These are phyloP conservation scores for Violaceomyces palustris DNA, from an alignment of 1,284 basidiomycete species.

Conservation along the genomic window DNA sequence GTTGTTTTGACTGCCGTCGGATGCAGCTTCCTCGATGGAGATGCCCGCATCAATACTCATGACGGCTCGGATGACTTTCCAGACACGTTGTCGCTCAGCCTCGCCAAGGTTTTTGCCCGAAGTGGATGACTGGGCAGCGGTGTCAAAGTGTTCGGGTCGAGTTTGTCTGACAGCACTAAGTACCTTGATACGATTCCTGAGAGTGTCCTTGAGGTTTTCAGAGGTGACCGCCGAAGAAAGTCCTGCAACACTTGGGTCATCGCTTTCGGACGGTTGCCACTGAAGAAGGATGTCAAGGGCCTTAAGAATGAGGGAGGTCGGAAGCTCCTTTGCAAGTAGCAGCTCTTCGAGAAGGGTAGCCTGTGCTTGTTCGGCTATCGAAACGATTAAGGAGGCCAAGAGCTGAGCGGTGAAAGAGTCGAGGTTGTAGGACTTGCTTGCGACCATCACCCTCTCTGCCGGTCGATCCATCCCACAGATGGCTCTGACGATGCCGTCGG, in stretches of 20 bases:
- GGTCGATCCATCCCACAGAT: constrained; percentile 18
- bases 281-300: constrained; percentile 18
- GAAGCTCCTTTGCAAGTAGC: constrained; percentile 11
- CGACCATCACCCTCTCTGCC: constrained; percentile 5
- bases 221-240: constrained; percentile 15
- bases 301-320: constrained; percentile 8
- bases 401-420: constrained; percentile 29
- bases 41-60: constrained; percentile 28
- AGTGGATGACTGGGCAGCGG: constrained; percentile 20
- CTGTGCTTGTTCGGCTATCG: constrained; percentile 11
- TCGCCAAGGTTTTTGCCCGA: constrained; percentile 14
- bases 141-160: constrained; percentile 24
- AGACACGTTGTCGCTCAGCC: constrained; percentile 15
- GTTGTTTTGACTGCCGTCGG: constrained; percentile 7
- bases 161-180: constrained; percentile 31
- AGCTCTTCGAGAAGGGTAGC: constrained; percentile 17
- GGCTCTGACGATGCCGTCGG: constrained; percentile 16
- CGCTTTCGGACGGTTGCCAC: constrained; percentile 6
- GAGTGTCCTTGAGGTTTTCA: constrained; percentile 6
- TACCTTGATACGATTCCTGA: constrained; percentile 22
- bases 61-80: constrained; percentile 30
- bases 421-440: constrained; percentile 22
- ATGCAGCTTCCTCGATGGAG: constrained; percentile 9
- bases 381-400: constrained; percentile 16
- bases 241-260: no score